Evolutionary conservation across 2,329 filamentous ascomycete genomes (phyloP).

Genomic region (Penicillium glabrum): DNA sequence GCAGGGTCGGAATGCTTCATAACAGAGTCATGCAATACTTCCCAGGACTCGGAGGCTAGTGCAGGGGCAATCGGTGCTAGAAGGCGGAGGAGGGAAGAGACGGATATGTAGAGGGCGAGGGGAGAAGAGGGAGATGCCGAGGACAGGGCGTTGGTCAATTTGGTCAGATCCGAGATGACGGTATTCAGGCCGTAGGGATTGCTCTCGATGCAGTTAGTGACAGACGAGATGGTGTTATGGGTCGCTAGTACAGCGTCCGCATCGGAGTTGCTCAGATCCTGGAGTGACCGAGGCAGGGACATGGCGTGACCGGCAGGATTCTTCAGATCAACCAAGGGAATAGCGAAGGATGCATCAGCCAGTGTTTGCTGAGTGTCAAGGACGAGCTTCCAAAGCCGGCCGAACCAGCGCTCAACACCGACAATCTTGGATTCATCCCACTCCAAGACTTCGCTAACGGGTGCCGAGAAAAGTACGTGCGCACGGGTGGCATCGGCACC

Average conservation of each 20-base stretch:
- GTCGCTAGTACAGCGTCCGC: constrained; percentile 61
- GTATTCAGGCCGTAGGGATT: constrained; percentile 80
- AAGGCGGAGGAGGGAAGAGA: constrained; percentile 64
- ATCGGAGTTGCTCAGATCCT: constrained; percentile 36
- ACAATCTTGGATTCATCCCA: constrained; percentile 84
- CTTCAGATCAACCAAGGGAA: constrained; percentile 21
- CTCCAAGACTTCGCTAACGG: constrained; percentile 77
- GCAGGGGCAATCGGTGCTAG: constrained; percentile 78
- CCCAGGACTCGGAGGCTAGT: constrained; percentile 80
- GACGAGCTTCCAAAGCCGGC: constrained; percentile 63
- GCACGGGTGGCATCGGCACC: constrained; percentile 82
- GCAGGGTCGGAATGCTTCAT: constrained; percentile 11
- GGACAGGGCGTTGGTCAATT: constrained; percentile 69
- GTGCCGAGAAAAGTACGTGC: constrained; percentile 86
- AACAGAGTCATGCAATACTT: constrained; percentile 49
- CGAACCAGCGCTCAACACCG: constrained; percentile 79
- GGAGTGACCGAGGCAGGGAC: constrained; percentile 27
- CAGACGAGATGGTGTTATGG: constrained; percentile 66
- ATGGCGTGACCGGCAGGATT: constrained; percentile 22
- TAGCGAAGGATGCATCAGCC: constrained; percentile 17
- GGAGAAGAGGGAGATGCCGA: constrained; percentile 46
- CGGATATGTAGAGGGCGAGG: constrained; percentile 44
- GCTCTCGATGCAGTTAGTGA: constrained; percentile 67
- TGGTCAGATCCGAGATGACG: constrained; percentile 78
- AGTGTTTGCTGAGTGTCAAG: constrained; percentile 32